These are phyloP conservation scores for Pseudocercospora pini-densiflorae DNA, from an alignment of 2,329 filamentous ascomycete species.

Conservation along the genomic window DNA sequence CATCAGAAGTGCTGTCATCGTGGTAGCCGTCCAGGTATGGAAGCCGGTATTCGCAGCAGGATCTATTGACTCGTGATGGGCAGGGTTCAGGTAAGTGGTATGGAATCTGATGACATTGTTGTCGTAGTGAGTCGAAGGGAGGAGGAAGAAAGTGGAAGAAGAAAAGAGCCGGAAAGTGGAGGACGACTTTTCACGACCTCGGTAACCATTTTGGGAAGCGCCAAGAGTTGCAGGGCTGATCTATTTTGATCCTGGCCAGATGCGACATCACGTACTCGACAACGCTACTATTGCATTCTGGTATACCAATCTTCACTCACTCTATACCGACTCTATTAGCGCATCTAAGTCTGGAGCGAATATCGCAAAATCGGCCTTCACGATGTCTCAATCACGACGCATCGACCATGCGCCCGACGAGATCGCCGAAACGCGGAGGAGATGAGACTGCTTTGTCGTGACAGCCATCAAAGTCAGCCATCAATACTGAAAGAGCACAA, in stretches of 20 bases:
- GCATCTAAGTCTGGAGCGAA: neutral
- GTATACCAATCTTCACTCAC: neutral
- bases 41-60: neutral
- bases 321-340: neutral
- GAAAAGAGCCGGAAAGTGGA: neutral
- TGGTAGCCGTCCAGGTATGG: neutral
- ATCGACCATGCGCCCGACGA: slow-evolving; percentile 1
- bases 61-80: neutral
- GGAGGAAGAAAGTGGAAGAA: neutral
- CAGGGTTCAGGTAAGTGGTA: neutral
- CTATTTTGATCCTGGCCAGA: neutral
- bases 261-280: neutral
- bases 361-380: neutral
- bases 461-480: neutral
- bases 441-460: slow-evolving; percentile 2
- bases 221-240: slow-evolving; percentile 2
- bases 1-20: neutral
- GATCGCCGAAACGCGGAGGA: slow-evolving; percentile 5
- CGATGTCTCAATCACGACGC: neutral
- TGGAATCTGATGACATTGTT: neutral
- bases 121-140: neutral
- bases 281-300: neutral
- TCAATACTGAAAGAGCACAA: neutral
- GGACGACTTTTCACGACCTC: neutral
- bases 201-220: neutral